A percentile compares a stretch with the other conserved stretches of the same genome.
These are phyloP conservation scores for Claviceps maximensis DNA, from an alignment of 2,329 filamentous ascomycete genomes.

Conservation along the genomic window DNA sequence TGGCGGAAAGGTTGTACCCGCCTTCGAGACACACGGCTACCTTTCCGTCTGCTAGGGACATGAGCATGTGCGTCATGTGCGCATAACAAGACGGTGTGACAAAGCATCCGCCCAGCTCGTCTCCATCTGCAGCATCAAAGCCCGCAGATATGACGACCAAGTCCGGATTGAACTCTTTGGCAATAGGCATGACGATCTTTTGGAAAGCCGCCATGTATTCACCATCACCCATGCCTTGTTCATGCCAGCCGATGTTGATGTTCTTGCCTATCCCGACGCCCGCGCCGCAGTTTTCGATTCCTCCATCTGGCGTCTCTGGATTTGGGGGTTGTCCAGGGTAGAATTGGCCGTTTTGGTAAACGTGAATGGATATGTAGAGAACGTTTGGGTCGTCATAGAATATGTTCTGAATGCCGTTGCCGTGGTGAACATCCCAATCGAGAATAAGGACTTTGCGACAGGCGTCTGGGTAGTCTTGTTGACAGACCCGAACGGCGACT, in stretches of 20 bases:
- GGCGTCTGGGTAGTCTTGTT: slow-evolving; percentile 61
- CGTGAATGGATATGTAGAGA: slow-evolving; percentile 88
- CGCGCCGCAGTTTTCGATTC: slow-evolving; percentile 44
- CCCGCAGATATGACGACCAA: slow-evolving; percentile 90
- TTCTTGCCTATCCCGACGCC: slow-evolving; percentile 45
- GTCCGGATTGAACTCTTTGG: slow-evolving; percentile 84
- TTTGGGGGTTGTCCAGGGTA: slow-evolving; percentile 61
- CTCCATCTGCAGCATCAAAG: slow-evolving; percentile 89
- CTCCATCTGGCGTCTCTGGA: slow-evolving; percentile 44
- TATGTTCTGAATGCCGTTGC: slow-evolving; percentile 91
- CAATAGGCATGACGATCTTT: slow-evolving; percentile 90
- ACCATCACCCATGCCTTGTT: slow-evolving; percentile 79
- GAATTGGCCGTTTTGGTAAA: slow-evolving; percentile 71
- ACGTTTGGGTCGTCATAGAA: slow-evolving; percentile 93
- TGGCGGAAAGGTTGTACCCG: slow-evolving; percentile 87
- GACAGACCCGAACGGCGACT: slow-evolving; percentile 79
- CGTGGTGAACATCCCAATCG: slow-evolving; percentile 75
- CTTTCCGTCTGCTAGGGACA: slow-evolving; percentile 82
- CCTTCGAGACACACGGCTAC: slow-evolving; percentile 89
- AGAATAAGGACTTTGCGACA: slow-evolving; percentile 87
- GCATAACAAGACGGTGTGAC: slow-evolving; percentile 86
- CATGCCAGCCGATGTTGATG: slow-evolving; percentile 54
- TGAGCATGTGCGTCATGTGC: slow-evolving; percentile 99
- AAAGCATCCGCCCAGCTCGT: slow-evolving; percentile 84
- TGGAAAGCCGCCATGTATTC: slow-evolving; percentile 97